Percentiles rank a stretch among this genome's conserved stretches.
Evolutionary conservation across 352 stramenopile genomes (phyloP).

Genomic region (Halophytophthora polymorphica): DNA sequence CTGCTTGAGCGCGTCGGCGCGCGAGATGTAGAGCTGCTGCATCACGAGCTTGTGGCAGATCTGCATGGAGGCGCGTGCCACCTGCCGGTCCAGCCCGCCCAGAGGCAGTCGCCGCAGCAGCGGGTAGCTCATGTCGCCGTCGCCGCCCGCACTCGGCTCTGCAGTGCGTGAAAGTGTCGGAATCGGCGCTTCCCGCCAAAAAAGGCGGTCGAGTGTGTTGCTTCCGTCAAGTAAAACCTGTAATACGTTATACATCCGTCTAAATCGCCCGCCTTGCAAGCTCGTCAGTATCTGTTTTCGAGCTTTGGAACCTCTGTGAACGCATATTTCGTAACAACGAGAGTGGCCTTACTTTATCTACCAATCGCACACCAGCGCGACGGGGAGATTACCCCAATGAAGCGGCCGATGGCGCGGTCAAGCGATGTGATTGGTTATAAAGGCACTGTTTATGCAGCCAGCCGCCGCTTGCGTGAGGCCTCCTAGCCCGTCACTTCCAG

Average conservation of each 20-base stretch:
- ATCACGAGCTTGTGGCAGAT: constrained; percentile 84
- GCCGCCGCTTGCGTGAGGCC: background rate
- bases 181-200: constrained; percentile 26
- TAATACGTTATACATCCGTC: too few species aligned
- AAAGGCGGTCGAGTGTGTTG: too few species aligned
- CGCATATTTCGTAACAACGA: too few species aligned
- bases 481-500: background rate
- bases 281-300: too few species aligned
- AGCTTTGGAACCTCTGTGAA: too few species aligned
- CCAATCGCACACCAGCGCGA: too few species aligned
- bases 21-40: constrained; percentile 85
- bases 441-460: background rate
- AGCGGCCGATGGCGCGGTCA: too few species aligned
- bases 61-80: constrained; percentile 75
- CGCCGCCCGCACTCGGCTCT: background rate
- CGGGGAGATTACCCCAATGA: too few species aligned
- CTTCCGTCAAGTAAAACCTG: too few species aligned
- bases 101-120: constrained; percentile 64
- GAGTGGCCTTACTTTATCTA: too few species aligned
- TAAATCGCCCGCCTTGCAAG: too few species aligned
- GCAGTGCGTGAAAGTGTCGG: constrained; percentile 13
- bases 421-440: background rate
- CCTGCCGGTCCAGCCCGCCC: constrained; percentile 55
- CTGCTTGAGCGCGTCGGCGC: constrained; percentile 62
- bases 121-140: constrained; percentile 48